Conservation (phyloP, 202 grass and related monocot genomes). For the Panicum hallii region DNA sequence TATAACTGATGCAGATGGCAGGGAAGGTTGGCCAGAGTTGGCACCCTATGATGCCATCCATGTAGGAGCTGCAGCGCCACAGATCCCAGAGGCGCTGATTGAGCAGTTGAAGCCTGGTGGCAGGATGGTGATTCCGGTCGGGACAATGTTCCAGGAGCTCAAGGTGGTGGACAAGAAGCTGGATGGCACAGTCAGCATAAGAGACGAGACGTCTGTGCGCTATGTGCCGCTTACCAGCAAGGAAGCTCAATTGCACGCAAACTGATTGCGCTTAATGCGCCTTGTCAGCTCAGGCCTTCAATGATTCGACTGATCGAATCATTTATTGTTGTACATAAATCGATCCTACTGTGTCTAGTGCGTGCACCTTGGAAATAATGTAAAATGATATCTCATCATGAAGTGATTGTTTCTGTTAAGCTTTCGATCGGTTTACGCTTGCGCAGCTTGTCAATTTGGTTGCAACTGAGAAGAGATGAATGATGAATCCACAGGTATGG, state of each 20-base stretch:
- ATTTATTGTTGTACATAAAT: conserved; percentile 20
- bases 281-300: neutral
- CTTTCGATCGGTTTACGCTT: neutral
- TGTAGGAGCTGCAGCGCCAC: conserved; percentile 71
- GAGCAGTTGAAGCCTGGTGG: conserved; percentile 79
- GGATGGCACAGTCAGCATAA: conserved; percentile 56
- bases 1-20: conserved; percentile 67
- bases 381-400: neutral
- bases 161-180: conserved; percentile 81
- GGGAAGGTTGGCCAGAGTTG: conserved; percentile 75
- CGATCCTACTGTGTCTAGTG: neutral
- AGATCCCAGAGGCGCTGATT: conserved; percentile 60
- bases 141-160: conserved; percentile 70
- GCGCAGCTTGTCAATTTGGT: neutral
- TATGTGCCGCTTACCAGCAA: conserved; percentile 83
- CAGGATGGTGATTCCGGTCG: conserved; percentile 84
- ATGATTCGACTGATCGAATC: neutral
- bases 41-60: conserved; percentile 84
- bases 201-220: conserved; percentile 63
- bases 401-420: conserved; percentile 3
- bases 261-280: conserved; percentile 47
- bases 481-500: no score
- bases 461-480: neutral
- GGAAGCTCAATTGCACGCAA: conserved; percentile 56
- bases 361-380: neutral